Percentiles rank a stretch among this genome's conserved stretches.
Conservation (phyloP, 202 grass and related monocot genomes). For the Zizania palustris region DNA sequence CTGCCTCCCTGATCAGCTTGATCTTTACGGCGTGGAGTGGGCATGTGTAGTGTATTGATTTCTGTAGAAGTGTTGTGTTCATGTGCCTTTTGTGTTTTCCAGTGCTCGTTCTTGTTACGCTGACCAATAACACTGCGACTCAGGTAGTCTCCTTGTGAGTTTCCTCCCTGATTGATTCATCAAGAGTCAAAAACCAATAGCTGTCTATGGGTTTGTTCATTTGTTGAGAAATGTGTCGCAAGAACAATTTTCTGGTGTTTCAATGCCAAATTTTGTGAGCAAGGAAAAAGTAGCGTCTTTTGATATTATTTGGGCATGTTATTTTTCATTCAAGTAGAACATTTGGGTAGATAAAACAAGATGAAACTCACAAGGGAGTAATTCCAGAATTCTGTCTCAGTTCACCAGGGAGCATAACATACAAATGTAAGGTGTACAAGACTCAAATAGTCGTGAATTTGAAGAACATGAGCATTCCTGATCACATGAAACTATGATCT, state of each 20-base stretch:
- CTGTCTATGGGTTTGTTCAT: neutral
- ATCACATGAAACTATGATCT: conserved; percentile 13
- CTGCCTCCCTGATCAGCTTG: neutral
- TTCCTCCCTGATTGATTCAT: conserved; percentile 12
- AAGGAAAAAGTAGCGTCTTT: neutral
- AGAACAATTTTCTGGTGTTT: neutral
- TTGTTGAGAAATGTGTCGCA: neutral
- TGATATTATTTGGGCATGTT: neutral
- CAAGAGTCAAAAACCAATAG: too few relatives aligned
- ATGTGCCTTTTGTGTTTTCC: conserved; percentile 22
- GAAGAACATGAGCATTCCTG: neutral
- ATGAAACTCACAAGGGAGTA: too few relatives aligned
- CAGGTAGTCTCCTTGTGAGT: conserved; percentile 1
- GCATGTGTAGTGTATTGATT: conserved; percentile 41
- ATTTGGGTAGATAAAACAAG: too few relatives aligned
- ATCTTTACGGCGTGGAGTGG: conserved; percentile 18
- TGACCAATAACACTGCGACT: too few relatives aligned
- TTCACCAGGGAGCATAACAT: neutral
- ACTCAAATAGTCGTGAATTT: conserved; percentile 1
- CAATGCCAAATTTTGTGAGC: neutral
- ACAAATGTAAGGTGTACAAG: neutral
- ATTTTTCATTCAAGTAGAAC: neutral
- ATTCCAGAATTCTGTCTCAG: too few relatives aligned
- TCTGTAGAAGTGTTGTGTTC: conserved; percentile 1
- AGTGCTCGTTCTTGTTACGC: conserved; percentile 43